Evolutionary conservation across 306 rosid genomes (phyloP).

Genomic region (Trifolium subterraneum): DNA sequence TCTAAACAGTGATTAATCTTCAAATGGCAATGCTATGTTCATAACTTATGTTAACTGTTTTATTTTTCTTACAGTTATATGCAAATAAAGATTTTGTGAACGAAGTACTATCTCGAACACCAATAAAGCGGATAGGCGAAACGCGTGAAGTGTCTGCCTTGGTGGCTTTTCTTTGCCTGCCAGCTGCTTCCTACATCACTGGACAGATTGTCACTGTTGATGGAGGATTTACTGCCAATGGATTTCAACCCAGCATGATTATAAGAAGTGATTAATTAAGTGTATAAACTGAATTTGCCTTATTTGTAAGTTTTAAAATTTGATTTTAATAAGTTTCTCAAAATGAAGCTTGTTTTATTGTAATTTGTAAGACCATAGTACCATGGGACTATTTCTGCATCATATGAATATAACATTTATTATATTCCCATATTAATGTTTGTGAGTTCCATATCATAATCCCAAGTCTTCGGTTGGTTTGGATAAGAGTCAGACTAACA

Average conservation of each 20-base stretch:
- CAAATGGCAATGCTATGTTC: slow-evolving; percentile 7
- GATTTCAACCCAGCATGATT: slow-evolving; percentile 37
- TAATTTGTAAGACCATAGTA: not conserved
- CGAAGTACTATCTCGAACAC: slow-evolving; percentile 59
- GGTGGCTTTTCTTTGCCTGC: slow-evolving; percentile 8
- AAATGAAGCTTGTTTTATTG: not conserved
- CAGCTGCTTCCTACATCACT: slow-evolving; percentile 12
- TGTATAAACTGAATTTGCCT: not conserved
- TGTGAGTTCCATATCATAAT: too few relatives aligned
- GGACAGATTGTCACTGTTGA: slow-evolving; percentile 11
- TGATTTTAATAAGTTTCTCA: not conserved
- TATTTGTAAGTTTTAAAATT: not conserved
- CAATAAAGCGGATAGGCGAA: slow-evolving; percentile 69
- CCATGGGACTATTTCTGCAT: not conserved
- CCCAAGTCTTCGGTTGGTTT: too few relatives aligned
- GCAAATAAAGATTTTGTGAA: slow-evolving; percentile 48
- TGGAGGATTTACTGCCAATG: slow-evolving; percentile 23
- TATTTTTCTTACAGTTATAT: slow-evolving; percentile 55
- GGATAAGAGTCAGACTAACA: too few relatives aligned
- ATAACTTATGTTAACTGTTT: slow-evolving; percentile 16
- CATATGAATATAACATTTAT: not conserved
- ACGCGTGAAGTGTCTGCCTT: slow-evolving; percentile 16
- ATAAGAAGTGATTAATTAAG: not conserved
- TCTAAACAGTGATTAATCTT: slow-evolving; percentile 19
- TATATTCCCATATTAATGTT: too few relatives aligned